Percentiles rank a stretch among this genome's conserved stretches.
These are phyloP conservation scores for Rhynchospora tenuis DNA, from an alignment of 176 grass and related monocot species.

Conservation along the genomic window DNA sequence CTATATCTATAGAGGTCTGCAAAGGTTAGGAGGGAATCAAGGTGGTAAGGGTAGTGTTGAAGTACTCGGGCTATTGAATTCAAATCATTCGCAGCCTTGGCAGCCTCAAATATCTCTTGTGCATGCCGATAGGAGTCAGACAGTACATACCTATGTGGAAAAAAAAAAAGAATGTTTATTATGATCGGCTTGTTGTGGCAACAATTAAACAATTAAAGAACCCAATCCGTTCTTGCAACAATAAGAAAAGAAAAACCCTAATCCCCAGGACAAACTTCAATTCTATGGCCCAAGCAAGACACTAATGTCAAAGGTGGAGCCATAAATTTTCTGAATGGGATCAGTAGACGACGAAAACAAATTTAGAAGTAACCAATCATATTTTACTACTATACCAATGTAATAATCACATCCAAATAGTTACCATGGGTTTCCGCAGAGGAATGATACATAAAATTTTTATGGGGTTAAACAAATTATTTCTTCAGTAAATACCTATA, in stretches of 20 bases:
- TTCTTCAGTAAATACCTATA: no score
- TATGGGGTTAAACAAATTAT: no score
- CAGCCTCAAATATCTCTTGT: slow-evolving; percentile 86
- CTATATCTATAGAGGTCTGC: slow-evolving; percentile 94
- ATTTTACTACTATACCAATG: no score
- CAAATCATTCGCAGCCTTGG: slow-evolving; percentile 86
- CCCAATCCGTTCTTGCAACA: background rate
- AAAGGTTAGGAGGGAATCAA: slow-evolving; percentile 88
- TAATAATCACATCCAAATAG: no score
- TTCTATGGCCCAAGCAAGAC: background rate
- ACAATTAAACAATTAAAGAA: background rate
- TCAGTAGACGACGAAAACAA: no score
- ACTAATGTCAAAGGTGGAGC: background rate
- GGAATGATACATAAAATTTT: no score
- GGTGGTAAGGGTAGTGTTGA: slow-evolving; percentile 67
- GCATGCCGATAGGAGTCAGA: slow-evolving; percentile 51
- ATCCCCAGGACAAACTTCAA: background rate
- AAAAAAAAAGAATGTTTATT: background rate
- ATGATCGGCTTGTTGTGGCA: background rate
- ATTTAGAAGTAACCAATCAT: no score
- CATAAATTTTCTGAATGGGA: no score
- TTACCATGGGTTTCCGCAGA: no score
- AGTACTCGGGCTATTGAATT: slow-evolving; percentile 77
- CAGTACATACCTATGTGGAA: slow-evolving; percentile 53
- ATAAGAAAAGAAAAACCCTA: background rate